phyloP scores from a whole-genome alignment of 768 basidiomycete genomes.

The Pleurotus tuber-regium region DNA sequence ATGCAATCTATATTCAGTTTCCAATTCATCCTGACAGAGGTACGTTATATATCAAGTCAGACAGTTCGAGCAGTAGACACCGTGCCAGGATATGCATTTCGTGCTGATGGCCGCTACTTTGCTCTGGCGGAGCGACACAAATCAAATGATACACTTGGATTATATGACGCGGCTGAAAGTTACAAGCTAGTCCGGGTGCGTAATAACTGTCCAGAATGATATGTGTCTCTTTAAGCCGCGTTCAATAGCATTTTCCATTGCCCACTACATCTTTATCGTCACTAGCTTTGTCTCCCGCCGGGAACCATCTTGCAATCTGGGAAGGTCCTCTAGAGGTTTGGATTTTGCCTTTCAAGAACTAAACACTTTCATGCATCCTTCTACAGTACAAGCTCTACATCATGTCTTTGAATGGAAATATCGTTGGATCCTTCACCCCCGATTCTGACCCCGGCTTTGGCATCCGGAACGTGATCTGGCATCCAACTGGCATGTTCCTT shows the following conservation, averaged over 20 bases:
- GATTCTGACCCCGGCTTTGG: constrained; percentile 81
- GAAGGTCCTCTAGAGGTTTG: constrained; percentile 80
- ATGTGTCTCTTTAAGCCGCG: constrained; percentile 10
- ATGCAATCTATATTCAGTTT: constrained; percentile 82
- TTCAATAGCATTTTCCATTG: constrained; percentile 73
- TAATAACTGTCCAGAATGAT: constrained; percentile 10
- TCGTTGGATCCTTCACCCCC: constrained; percentile 66
- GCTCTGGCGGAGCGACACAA: constrained; percentile 86
- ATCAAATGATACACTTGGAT: constrained; percentile 82
- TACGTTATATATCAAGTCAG: constrained; percentile 25
- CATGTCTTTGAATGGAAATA: constrained; percentile 61
- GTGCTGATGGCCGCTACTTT: constrained; percentile 80
- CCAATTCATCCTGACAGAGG: constrained; percentile 82
- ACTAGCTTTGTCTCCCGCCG: constrained; percentile 72
- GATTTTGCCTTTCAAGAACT: constrained; percentile 9
- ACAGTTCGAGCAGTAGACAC: neutral
- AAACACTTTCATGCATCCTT: constrained; percentile 2
- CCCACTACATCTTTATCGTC: constrained; percentile 74
- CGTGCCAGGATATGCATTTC: constrained; percentile 72
- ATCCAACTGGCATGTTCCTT: constrained; percentile 80
- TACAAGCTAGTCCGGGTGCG: constrained; percentile 75
- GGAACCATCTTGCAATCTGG: constrained; percentile 77
- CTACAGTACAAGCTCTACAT: constrained; percentile 74
- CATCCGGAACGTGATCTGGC: constrained; percentile 78
- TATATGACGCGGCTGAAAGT: constrained; percentile 73